Base-by-base conservation (phyloP, 306 rosid species). In the Begonia masoniana region DNA sequence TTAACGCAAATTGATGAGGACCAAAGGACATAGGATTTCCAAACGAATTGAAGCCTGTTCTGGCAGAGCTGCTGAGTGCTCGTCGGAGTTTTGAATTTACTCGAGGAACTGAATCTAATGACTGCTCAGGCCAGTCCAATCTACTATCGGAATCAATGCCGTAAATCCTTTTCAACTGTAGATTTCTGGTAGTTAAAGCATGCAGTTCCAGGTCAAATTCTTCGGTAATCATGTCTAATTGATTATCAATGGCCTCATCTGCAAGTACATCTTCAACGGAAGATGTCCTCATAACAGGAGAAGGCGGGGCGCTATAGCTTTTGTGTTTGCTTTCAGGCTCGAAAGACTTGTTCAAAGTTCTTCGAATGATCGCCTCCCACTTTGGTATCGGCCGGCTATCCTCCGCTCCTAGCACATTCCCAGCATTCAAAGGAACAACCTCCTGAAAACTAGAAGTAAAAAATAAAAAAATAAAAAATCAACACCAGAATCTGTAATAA, bases 381-480 rank as follows among this genome's bases (percentile, higher is more conserved):
- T 86, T 86, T n/a, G 55, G 74, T 35, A 86, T 83, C 0, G 99
- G 94, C 39, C 68, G 67, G 50, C 65, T 81, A 62, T 91, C 96
- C 53, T 91, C 99, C 50, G 96, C 94, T 68, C 99, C 99, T 4
- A 91, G 52, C 21, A 91, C 96, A 54, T 91, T 91, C 56, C 92
- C 99, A 15, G 99, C 99, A 69, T 68, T 91, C 67, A 91, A 71
- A 68, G 99, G 99, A 64, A 91, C 96, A 12, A 91, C 86, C 73
- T 91, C 99, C 66, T 91, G 99, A 51, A 91, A 83, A 62, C 99
- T 91, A 79, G 55, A 41, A 69, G 59, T 52, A 13, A 13, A 46
- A 15, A 14, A 13, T 52, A 56, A 31, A 31, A 31, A 31, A 31
- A 4, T 4, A 31, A 31, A 31, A 1, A 0, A 31, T 7, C 39